phyloP scores from a whole-genome alignment of 2,329 filamentous ascomycete genomes.

The Ophiosphaerella korrae region DNA sequence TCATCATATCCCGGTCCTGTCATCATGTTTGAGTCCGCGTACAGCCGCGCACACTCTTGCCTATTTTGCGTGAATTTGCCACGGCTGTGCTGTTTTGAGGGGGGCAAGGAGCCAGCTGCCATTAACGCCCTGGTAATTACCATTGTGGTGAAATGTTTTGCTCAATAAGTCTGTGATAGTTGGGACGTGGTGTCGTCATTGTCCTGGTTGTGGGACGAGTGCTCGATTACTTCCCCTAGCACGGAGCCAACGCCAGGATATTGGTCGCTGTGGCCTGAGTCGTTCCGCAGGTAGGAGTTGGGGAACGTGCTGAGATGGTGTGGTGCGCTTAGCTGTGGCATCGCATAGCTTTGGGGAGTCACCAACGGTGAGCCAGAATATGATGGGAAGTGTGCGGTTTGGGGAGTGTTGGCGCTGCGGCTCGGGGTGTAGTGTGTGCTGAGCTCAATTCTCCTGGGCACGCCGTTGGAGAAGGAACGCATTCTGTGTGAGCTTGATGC shows the following conservation, averaged over 20 bases:
- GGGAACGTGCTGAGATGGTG: conserved; percentile 47
- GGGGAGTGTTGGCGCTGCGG: conserved; percentile 43
- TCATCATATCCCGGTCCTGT: conserved; percentile 9
- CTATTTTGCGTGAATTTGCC: too few relatives aligned
- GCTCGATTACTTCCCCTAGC: conserved; percentile 44
- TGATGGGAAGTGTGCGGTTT: conserved; percentile 48
- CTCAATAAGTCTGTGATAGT: conserved; percentile 28
- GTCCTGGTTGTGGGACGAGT: conserved; percentile 34
- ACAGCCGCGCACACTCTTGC: too few relatives aligned
- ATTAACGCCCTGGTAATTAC: conserved; percentile 8
- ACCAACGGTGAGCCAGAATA: conserved; percentile 48
- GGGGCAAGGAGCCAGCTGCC: not conserved
- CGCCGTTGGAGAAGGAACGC: conserved; percentile 47
- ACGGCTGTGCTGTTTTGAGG: too few relatives aligned
- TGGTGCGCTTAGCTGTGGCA: conserved; percentile 48
- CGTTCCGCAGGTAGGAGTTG: conserved; percentile 46
- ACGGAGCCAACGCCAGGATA: conserved; percentile 44
- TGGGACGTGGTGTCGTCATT: conserved; percentile 37
- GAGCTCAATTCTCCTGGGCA: conserved; percentile 48
- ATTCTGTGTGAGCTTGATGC: conserved; percentile 44
- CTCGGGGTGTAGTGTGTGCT: conserved; percentile 47
- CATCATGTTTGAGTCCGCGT: too few relatives aligned
- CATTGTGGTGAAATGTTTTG: conserved; percentile 8
- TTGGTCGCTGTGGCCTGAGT: conserved; percentile 40
- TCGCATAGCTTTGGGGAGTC: conserved; percentile 42